Percentiles rank a stretch among this genome's conserved stretches.
phyloP scores from a whole-genome alignment of 2,329 filamentous ascomycete species.

The Fusarium scirpi region DNA sequence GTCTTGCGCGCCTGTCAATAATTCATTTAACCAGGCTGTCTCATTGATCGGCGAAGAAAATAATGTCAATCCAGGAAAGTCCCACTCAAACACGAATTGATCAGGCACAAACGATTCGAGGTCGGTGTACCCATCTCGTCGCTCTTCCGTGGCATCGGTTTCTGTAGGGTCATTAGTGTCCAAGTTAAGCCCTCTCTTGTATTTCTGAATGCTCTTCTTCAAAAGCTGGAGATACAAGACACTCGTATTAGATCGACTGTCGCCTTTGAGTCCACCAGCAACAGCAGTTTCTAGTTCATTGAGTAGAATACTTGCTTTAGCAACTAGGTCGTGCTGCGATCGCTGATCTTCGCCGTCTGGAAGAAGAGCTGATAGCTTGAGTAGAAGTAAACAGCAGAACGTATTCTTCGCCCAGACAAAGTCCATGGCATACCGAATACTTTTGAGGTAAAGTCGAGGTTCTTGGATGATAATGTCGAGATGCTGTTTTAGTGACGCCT shows the following conservation, averaged over 20 bases:
- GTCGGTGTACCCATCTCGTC: neutral
- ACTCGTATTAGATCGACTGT: constrained; percentile 15
- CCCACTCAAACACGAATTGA: constrained; percentile 28
- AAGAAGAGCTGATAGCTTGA: constrained; percentile 9
- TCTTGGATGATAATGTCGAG: constrained; percentile 19
- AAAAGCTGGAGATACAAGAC: constrained; percentile 14
- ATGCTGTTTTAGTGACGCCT: constrained; percentile 7
- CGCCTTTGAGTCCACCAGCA: neutral
- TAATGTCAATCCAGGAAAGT: constrained; percentile 11
- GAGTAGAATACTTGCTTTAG: neutral
- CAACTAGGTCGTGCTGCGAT: neutral
- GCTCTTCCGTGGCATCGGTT: neutral
- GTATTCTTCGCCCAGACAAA: constrained; percentile 28
- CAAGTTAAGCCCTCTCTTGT: neutral
- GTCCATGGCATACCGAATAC: constrained; percentile 22
- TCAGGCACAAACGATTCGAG: constrained; percentile 20
- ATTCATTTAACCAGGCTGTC: constrained; percentile 9
- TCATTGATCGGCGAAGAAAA: constrained; percentile 20
- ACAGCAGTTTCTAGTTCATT: neutral
- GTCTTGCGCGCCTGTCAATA: constrained; percentile 6
- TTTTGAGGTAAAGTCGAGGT: constrained; percentile 17
- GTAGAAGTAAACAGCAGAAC: constrained; percentile 12
- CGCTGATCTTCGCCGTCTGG: neutral
- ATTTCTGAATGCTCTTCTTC: constrained; percentile 19
- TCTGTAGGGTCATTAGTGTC: neutral